Percentiles rank a stretch among this genome's conserved stretches.
Conservation (phyloP, 2,329 filamentous ascomycete species). For the Fusarium sp. region DNA sequence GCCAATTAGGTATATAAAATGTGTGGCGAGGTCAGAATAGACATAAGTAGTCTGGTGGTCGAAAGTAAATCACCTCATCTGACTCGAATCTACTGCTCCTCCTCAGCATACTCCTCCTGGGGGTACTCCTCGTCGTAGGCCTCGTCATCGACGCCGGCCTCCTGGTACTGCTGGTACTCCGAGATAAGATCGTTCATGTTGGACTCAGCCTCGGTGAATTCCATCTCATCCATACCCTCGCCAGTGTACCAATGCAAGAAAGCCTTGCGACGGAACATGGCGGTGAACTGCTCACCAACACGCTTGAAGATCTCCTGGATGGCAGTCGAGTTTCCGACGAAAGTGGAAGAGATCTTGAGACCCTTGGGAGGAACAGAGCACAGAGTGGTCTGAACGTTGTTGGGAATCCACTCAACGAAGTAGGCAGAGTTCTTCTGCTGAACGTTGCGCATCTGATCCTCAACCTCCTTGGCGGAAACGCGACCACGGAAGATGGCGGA, state of each 20-base stretch:
- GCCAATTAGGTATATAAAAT: background rate
- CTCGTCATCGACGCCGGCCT: constrained; percentile 1
- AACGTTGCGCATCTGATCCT: background rate
- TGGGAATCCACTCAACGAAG: constrained; percentile 1
- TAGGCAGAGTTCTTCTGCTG: constrained; percentile 2
- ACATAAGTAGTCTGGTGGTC: background rate
- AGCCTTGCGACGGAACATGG: background rate
- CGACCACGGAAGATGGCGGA: background rate
- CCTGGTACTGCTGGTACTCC: background rate
- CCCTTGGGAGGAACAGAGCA: background rate
- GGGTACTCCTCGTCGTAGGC: constrained; percentile 1
- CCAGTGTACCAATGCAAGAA: constrained; percentile 2
- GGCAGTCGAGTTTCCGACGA: background rate
- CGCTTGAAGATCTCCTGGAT: constrained; percentile 2
- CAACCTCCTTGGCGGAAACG: background rate
- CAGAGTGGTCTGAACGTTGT: constrained; percentile 1
- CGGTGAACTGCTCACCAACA: background rate
- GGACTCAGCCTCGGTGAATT: background rate
- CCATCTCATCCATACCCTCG: constrained; percentile 1
- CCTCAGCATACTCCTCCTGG: background rate
- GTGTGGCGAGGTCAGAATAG: background rate
- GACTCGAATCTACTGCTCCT: background rate
- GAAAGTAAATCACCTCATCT: background rate
- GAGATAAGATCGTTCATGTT: constrained; percentile 1
- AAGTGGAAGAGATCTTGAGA: background rate